A percentile compares a stretch with the other conserved stretches of the same genome.
Evolutionary conservation across 192 early-diverging fungal species (phyloP).

Genomic region (Linnemannia exigua): DNA sequence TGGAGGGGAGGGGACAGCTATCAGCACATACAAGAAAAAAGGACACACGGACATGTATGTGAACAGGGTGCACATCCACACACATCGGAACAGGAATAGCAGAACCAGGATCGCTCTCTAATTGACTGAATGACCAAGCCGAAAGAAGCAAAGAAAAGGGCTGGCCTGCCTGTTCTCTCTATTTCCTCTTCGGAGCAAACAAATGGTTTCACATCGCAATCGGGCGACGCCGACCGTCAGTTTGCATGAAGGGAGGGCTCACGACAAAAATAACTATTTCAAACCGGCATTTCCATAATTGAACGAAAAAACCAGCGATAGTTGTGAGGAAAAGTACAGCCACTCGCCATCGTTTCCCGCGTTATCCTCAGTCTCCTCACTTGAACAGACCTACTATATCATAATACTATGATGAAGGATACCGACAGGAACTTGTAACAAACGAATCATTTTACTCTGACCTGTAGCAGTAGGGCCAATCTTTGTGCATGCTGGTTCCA

Average conservation of each 20-base stretch:
- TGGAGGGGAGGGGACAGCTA: too few species aligned
- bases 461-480: too few species aligned
- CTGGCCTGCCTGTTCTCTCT: neutral
- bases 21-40: too few species aligned
- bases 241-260: slow-evolving; percentile 16
- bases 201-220: slow-evolving; percentile 9
- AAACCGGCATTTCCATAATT: slow-evolving; percentile 22
- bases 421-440: too few species aligned
- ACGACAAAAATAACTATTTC: slow-evolving; percentile 2
- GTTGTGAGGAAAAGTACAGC: too few species aligned
- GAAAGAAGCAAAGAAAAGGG: neutral
- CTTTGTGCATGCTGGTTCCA: too few species aligned
- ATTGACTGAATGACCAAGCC: neutral
- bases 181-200: neutral
- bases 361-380: neutral
- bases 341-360: too few species aligned
- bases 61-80: neutral
- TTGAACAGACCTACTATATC: too few species aligned
- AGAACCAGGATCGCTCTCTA: too few species aligned
- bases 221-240: neutral
- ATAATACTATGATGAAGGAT: too few species aligned
- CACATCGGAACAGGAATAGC: neutral
- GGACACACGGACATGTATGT: neutral
- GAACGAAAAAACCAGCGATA: too few species aligned
- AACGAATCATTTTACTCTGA: too few species aligned